Evolutionary conservation across 768 basidiomycete species (phyloP), one percentile per base, ranked within the genome.

Genomic region (Artomyces pyxidatus): DNA sequence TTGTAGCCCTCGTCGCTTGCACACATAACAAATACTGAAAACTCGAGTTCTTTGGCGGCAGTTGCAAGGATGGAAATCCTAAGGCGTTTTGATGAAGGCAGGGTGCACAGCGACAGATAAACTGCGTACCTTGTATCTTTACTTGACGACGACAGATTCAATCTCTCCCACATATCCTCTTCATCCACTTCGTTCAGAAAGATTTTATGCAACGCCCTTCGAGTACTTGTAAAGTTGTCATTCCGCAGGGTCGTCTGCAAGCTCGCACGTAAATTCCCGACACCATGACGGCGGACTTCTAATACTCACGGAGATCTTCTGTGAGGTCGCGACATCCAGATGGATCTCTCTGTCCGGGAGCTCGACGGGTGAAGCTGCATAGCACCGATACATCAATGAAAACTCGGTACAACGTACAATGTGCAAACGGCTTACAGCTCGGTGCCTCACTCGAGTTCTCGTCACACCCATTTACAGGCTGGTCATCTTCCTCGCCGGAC

Each of bases 221-320:
- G 32, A 14, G 17, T 35, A 17, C 17, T 17, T 17, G 12, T 35
- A 17, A 35, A 35, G 7, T 12, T 7, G 14, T 12, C 32, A 17
- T 35, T 35, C 17, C 32, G 32, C 32, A 35, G 14, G 3, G 32
- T 17, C 12, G 32, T 35, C 32, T 35, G 32, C 32, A 35, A 35
- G 12, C 12, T 14, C 32, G 17, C 17, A 17, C 32, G 32, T 4
- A 14, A 35, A 5, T 35, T 35, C 32, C 14, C 32, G 17, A 17
- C 32, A 35, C n/a, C n/a, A 35, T 35, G 32, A 35, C 12, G 12
- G 17, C 14, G 17, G 23, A 45, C 29, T 14, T 8, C n/a, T n/a
- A n/a, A n/a, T n/a, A 32, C 57, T 40, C 23, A 75, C 73, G 0
- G 67, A 63, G 8, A 75, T 58, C 51, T 75, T 75, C n/a, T 54